phyloP scores from a whole-genome alignment of 306 rosid species.

The Heteromeles arbutifolia region DNA sequence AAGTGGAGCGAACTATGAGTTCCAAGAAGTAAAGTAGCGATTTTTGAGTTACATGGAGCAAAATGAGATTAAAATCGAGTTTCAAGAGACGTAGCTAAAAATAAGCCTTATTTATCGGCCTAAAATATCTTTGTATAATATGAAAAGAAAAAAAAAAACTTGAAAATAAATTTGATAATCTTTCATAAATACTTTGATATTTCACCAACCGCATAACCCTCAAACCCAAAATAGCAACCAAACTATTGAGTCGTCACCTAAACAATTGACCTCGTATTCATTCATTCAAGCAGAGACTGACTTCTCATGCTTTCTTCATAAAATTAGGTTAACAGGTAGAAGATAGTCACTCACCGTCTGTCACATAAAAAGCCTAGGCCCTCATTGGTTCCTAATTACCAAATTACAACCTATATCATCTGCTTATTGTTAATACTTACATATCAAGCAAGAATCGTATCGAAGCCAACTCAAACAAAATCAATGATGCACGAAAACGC shows the following conservation, averaged over 20 bases:
- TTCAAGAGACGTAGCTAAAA: too few relatives aligned
- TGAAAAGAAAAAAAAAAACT: too few relatives aligned
- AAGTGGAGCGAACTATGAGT: too few relatives aligned
- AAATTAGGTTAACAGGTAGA: background rate
- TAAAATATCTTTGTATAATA: too few relatives aligned
- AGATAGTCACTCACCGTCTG: background rate
- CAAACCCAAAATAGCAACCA: background rate
- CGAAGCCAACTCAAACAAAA: background rate
- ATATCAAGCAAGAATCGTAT: background rate
- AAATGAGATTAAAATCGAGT: too few relatives aligned
- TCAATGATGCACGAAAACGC: background rate
- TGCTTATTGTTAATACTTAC: background rate
- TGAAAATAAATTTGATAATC: too few relatives aligned
- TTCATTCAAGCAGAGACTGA: too few relatives aligned
- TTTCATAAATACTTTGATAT: too few relatives aligned
- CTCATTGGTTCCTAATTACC: background rate
- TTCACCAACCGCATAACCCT: background rate
- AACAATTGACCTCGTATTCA: background rate
- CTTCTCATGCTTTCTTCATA: background rate
- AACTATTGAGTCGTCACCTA: background rate
- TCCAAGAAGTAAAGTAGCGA: fast-evolving
- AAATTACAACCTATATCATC: background rate
- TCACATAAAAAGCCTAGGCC: background rate
- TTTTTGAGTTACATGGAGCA: too few relatives aligned
- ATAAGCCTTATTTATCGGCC: too few relatives aligned